Percentiles rank a stretch among this genome's conserved stretches.
Evolutionary conservation across 148 eudicot species (phyloP).

Genomic region (Simmondsia chinensis): DNA sequence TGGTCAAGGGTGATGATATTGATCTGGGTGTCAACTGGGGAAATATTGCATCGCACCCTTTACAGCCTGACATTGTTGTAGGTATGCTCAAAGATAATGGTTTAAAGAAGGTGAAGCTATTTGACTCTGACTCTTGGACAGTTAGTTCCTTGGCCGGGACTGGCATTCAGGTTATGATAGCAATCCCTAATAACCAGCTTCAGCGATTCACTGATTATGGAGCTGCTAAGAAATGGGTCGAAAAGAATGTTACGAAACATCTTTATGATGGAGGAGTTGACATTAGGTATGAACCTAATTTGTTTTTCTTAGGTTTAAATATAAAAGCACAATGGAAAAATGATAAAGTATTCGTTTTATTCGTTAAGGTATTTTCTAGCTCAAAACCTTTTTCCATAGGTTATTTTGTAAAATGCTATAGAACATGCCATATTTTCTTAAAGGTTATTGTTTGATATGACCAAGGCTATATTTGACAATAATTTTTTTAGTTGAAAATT

Average conservation of each 20-base stretch:
- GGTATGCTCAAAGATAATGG: slow-evolving; percentile 69
- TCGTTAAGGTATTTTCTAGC: too few relatives aligned
- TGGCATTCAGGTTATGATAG: slow-evolving; percentile 79
- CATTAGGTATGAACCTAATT: slow-evolving; percentile 62
- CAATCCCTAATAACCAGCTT: slow-evolving; percentile 63
- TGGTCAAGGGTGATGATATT: background rate
- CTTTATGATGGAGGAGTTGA: slow-evolving; percentile 48
- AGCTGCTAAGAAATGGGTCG: slow-evolving; percentile 62
- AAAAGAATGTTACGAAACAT: slow-evolving; percentile 44
- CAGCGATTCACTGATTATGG: slow-evolving; percentile 18
- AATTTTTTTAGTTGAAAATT: too few relatives aligned
- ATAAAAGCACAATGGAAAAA: too few relatives aligned
- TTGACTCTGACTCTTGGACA: slow-evolving; percentile 49
- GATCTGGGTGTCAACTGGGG: slow-evolving; percentile 88
- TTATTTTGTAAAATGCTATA: background rate
- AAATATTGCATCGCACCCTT: slow-evolving; percentile 36
- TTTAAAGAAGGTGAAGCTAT: slow-evolving; percentile 55
- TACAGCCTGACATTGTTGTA: slow-evolving; percentile 33
- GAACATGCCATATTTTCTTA: background rate
- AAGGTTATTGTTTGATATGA: too few relatives aligned
- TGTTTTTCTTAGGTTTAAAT: too few relatives aligned
- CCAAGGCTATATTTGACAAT: too few relatives aligned
- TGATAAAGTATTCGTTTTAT: too few relatives aligned
- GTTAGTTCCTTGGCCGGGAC: slow-evolving; percentile 47
- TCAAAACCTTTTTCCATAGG: background rate